Evolutionary conservation across 257 asterid species (phyloP).

Genomic region (Solanum acaule): DNA sequence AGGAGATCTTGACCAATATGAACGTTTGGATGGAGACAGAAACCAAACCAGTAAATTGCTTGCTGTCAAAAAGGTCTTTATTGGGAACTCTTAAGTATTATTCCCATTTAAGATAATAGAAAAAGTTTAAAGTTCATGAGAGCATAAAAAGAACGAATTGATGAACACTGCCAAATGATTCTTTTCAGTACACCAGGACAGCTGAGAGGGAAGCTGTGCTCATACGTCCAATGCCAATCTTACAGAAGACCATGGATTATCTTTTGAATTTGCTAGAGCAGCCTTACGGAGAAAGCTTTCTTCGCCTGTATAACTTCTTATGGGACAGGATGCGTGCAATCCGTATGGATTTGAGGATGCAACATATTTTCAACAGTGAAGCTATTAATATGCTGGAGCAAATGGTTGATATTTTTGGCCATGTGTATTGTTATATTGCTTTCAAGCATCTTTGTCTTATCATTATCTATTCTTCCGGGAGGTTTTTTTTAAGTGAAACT

Average conservation of each 20-base stretch:
- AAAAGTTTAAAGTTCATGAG: background rate
- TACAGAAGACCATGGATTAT: conserved; percentile 79
- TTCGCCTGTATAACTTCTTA: conserved; percentile 83
- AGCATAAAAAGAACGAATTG: conserved; percentile 3
- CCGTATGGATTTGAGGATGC: conserved; percentile 99
- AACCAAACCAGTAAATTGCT: conserved; percentile 59
- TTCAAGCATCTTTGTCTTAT: background rate
- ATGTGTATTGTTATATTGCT: background rate
- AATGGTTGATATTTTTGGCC: conserved; percentile 37
- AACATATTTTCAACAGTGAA: conserved; percentile 75
- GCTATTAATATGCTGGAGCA: conserved; percentile 96
- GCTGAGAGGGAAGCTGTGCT: conserved; percentile 95
- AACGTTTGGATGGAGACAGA: conserved; percentile 94
- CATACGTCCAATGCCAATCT: conserved; percentile 89
- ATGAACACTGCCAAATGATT: conserved; percentile 13
- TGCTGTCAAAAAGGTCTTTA: conserved; percentile 83
- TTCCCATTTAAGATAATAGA: background rate
- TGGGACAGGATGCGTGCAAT: conserved; percentile 99
- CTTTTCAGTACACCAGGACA: conserved; percentile 84
- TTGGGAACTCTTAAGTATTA: background rate
- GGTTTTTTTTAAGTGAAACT: background rate
- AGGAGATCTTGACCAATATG: conserved; percentile 97
- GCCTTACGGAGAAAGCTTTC: conserved; percentile 75
- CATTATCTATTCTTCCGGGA: background rate
- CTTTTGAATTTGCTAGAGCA: conserved; percentile 70